phyloP scores from a whole-genome alignment of 2,329 filamentous ascomycete genomes.

The Paecilomyces fulvus region DNA sequence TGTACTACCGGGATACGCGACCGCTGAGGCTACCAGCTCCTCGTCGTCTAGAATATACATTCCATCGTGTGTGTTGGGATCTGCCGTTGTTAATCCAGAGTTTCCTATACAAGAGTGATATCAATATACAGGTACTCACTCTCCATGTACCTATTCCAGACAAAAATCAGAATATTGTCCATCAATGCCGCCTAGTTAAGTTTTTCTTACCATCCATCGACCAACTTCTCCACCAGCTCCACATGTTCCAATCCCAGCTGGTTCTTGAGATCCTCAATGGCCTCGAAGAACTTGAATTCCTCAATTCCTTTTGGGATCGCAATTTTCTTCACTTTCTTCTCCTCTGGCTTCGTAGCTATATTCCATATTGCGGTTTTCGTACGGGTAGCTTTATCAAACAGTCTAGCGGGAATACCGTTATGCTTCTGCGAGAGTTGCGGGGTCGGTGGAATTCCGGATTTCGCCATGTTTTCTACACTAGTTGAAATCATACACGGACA shows the following conservation, averaged over 20 bases:
- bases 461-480: neutral
- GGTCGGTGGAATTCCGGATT: conserved; percentile 1
- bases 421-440: conserved; percentile 5
- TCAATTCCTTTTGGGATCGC: conserved; percentile 33
- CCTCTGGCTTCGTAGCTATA: conserved; percentile 4
- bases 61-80: conserved; percentile 8
- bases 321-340: neutral
- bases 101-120: neutral
- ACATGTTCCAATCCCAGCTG: conserved; percentile 32
- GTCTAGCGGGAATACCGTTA: conserved; percentile 4
- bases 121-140: neutral
- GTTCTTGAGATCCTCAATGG: conserved; percentile 27
- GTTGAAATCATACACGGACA: neutral
- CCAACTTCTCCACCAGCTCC: conserved; percentile 35
- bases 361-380: conserved; percentile 4
- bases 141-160: conserved; percentile 4
- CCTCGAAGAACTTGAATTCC: conserved; percentile 24
- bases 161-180: neutral
- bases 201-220: conserved; percentile 29
- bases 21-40: conserved; percentile 5
- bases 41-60: conserved; percentile 6
- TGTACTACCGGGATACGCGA: conserved; percentile 5
- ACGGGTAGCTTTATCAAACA: conserved; percentile 4
- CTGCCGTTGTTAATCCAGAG: conserved; percentile 1
- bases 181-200: neutral